Percentiles rank a stretch among this genome's conserved stretches.
These are phyloP conservation scores for Ustilago sp. DNA, from an alignment of 1,284 basidiomycete genomes.

Conservation along the genomic window DNA sequence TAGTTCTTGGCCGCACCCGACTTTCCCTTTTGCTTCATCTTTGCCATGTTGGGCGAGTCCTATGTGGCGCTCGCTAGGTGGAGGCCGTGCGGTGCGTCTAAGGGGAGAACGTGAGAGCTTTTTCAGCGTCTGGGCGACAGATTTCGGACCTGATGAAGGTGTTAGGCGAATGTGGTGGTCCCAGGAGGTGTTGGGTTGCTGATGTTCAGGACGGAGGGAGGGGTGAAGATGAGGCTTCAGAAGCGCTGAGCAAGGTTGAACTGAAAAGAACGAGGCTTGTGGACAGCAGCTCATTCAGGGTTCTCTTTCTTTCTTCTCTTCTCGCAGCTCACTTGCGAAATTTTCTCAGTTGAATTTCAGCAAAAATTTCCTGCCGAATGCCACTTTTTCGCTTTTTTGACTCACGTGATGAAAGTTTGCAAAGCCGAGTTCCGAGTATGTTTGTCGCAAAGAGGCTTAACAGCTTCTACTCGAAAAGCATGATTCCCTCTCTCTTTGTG, in stretches of 20 bases:
- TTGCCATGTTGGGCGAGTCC: constrained; percentile 77
- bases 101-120: background rate
- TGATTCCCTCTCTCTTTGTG: too few species aligned
- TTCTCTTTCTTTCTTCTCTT: constrained; percentile 14
- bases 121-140: constrained; percentile 11
- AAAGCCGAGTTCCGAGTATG: constrained; percentile 19
- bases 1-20: constrained; percentile 77
- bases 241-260: background rate
- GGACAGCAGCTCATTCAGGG: constrained; percentile 22
- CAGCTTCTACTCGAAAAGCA: background rate
- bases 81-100: constrained; percentile 5
- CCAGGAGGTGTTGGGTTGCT: background rate
- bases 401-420: constrained; percentile 21
- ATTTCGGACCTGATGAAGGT: background rate
- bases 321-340: constrained; percentile 16
- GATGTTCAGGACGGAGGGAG: background rate
- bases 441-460: background rate
- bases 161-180: background rate
- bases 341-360: constrained; percentile 25
- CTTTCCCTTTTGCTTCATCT: constrained; percentile 85
- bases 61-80: constrained; percentile 7
- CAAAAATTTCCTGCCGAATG: constrained; percentile 30
- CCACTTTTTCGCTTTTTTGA: constrained; percentile 12
- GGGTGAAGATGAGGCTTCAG: background rate
- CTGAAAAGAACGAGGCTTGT: constrained; percentile 2